Evolutionary conservation across 495 filamentous ascomycete genomes (phyloP).

Genomic region (Podospora pseudocomata): DNA sequence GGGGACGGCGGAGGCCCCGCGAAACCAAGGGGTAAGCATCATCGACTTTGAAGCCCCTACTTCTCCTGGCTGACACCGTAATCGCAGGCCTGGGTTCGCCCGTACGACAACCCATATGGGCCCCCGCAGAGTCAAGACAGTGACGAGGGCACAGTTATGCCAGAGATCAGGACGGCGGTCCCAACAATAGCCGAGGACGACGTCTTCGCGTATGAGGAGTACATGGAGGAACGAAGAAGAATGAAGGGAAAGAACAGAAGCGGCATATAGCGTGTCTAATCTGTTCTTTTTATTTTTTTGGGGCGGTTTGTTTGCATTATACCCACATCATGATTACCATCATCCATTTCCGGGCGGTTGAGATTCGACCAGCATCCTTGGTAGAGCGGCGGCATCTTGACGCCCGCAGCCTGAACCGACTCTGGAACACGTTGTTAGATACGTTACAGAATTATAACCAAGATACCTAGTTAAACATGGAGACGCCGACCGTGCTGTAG

Average conservation of each 20-base stretch:
- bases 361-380: background rate
- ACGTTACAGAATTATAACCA: no score
- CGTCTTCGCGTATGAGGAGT: background rate
- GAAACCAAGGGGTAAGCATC: conserved; percentile 17
- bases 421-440: no score
- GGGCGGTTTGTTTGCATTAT: background rate
- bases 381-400: no score
- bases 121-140: conserved; percentile 14
- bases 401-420: no score
- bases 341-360: background rate
- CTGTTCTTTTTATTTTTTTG: background rate
- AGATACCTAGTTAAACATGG: no score
- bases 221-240: conserved; percentile 5
- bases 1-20: conserved; percentile 8
- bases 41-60: background rate
- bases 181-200: background rate
- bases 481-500: no score
- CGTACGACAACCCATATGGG: conserved; percentile 15
- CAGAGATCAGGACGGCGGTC: background rate
- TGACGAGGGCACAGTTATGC: background rate
- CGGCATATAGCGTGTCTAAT: background rate
- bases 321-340: background rate
- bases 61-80: background rate
- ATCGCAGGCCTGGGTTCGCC: conserved; percentile 15
- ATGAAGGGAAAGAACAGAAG: conserved; percentile 6